These are phyloP conservation scores for Zygoascus bituminiphila DNA, from an alignment of 805 yeast species.

Conservation along the genomic window DNA sequence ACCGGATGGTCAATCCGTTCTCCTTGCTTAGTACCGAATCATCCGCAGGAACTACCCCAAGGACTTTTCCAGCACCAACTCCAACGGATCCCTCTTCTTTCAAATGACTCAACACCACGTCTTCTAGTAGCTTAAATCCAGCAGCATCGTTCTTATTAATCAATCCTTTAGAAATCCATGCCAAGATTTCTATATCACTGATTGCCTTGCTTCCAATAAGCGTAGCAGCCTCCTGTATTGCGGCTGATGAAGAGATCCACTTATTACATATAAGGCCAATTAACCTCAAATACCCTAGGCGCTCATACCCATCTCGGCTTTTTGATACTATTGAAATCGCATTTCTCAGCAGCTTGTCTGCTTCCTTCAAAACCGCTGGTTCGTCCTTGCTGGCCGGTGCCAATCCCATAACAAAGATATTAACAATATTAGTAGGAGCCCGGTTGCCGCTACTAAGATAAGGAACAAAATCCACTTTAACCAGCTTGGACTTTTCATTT, in stretches of 20 bases:
- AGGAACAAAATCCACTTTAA: background rate
- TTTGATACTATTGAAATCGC: conserved; percentile 14
- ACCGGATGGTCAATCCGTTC: conserved; percentile 50
- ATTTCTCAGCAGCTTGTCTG: background rate
- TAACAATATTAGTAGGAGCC: background rate
- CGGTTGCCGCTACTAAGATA: background rate
- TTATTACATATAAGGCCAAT: conserved; percentile 52
- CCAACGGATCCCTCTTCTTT: conserved; percentile 33
- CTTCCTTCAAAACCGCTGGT: background rate
- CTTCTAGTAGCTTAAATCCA: conserved; percentile 25
- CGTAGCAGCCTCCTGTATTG: background rate
- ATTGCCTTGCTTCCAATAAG: background rate
- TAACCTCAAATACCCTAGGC: conserved; percentile 50
- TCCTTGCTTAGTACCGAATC: conserved; percentile 49
- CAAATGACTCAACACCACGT: conserved; percentile 30
- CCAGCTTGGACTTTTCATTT: background rate
- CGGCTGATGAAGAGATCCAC: conserved; percentile 29
- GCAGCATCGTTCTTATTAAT: conserved; percentile 45
- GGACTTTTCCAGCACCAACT: conserved; percentile 40
- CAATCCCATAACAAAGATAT: background rate
- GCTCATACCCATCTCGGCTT: conserved; percentile 28
- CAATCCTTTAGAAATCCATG: conserved; percentile 71
- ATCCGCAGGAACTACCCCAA: conserved; percentile 62
- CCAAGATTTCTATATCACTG: conserved; percentile 36
- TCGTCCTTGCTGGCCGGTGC: background rate